Base-by-base conservation (phyloP, 306 rosid genomes). In the Cicer bijugum region DNA sequence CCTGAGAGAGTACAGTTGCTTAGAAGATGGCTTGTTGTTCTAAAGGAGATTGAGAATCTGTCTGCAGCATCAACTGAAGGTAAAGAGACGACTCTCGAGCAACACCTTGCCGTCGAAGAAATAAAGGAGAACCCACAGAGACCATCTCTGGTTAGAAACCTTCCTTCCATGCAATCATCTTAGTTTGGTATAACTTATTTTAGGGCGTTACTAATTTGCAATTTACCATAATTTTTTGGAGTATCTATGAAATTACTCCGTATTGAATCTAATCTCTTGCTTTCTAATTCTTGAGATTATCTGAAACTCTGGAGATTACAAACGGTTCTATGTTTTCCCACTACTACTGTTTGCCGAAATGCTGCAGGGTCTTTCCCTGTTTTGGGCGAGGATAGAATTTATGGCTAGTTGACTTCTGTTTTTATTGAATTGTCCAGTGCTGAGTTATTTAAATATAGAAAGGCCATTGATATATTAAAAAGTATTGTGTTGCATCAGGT, bases 1-100 rank as follows among this genome's bases (percentile, higher is more conserved):
- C 51, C 82, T 15, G 97, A 90, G 80, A 91, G 97, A 84, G 84
- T 79, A 47, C 86, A 83, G 80, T 82, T 95, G 86, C 85, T 95
- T 81, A 87, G 80, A 70, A 80, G 99, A 76, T 95, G 99, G 99
- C 82, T 95, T 83, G 74, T 82, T 59, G 89, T 91, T 61, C 99
- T 95, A 40, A 82, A 84, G 80, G 99, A 95, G 81, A 62, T 90
- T 52, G 91, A 90, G 51, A 91, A 82, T 33, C 68, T 82, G 40
- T 80, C 87, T 33, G 86, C 53, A 45, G 86, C 53, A 14, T 35
- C 70, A 5, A 71, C 16, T 37, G 96, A 90, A n/a, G 93, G 82
- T 56, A 89, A 84, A 69, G 88, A 82, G 74, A 86, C 61, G 76
- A 75, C 86, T 42, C 76, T 74, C n/a, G 89, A 90, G 78, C 85